Conservation (phyloP, 768 basidiomycete genomes). For the Leccinum rimulosum region DNA sequence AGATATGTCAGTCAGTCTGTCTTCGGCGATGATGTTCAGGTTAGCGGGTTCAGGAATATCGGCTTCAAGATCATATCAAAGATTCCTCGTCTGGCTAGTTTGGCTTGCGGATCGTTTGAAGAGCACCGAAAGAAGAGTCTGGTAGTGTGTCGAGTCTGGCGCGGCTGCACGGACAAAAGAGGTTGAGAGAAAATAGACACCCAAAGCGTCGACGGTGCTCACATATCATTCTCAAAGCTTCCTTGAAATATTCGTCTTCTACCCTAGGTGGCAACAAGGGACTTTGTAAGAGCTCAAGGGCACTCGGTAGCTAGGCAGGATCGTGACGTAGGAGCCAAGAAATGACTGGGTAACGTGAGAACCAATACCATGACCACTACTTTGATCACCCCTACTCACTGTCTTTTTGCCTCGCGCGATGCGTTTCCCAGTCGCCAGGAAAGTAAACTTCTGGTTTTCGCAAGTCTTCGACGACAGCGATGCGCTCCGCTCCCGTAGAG, state of each 20-base stretch:
- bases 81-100: slow-evolving; percentile 60
- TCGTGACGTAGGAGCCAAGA: slow-evolving; percentile 80
- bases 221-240: slow-evolving; percentile 76
- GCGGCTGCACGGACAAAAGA: slow-evolving; percentile 47
- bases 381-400: slow-evolving; percentile 44
- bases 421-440: slow-evolving; percentile 69
- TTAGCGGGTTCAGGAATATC: slow-evolving; percentile 68
- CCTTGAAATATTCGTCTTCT: slow-evolving; percentile 84
- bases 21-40: slow-evolving; percentile 72
- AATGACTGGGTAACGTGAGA: slow-evolving; percentile 54
- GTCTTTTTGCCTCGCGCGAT: slow-evolving; percentile 59
- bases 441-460: slow-evolving; percentile 79
- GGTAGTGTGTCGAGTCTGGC: slow-evolving; percentile 77
- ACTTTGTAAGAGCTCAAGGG: too few relatives aligned
- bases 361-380: neutral
- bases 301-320: slow-evolving; percentile 71
- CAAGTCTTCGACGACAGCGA: slow-evolving; percentile 74
- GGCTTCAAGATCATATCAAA: slow-evolving; percentile 71
- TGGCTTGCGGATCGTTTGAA: slow-evolving; percentile 64
- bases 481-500: slow-evolving; percentile 78
- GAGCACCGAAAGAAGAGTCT: slow-evolving; percentile 71
- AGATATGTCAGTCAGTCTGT: slow-evolving; percentile 74
- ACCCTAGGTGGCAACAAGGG: too few relatives aligned
- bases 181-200: neutral
- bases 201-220: slow-evolving; percentile 17